Base-by-base conservation (phyloP, 768 basidiomycete genomes). In the Paxillus ammoniavirescens region DNA sequence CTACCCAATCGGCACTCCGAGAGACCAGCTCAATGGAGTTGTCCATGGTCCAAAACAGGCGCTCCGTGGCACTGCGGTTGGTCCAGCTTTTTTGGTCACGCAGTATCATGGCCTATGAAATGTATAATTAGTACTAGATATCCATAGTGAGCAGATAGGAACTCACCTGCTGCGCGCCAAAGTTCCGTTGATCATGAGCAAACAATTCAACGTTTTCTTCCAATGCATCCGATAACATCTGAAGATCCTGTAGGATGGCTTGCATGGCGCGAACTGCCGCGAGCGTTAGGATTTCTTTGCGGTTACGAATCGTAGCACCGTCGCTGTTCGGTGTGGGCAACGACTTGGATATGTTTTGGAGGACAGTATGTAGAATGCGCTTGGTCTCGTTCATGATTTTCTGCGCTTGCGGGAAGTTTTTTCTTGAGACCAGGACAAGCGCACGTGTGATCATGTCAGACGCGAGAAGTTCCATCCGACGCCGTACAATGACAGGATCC, bases 361-460 rank as follows among this genome's bases (percentile, higher is more conserved):
- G 76, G 42, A 97, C 92, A 0, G 93, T 95, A 62, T 93, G 86
- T 69, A 98, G 74, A 62, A 98, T 98, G 44, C 93, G 80, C 71
- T 89, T 91, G 53, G 97, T 94, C 78, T 94, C 92, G 41, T 80
- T 82, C 73, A 97, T 80, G 52, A 98, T 89, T 63, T 91, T 89
- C 65, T 89, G 87, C 2, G 96, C 97, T 59, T 95, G 93, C 0
- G 85, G 78, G 72, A 86, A 91, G 68, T 98, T 97, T 68, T 93
- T 83, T 62, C 94, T 77, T 38, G 92, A 91, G 49, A 97, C 94
- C 42, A 98, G 81, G 30, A 98, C 89, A 30, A 99, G 80, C 15
- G 89, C 88, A 10, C 97, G 86, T 2, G 94, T 94, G 67, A 98
- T 93, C 93, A 98, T 98, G 71, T 98, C 97, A 26, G 89, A 90